Conservation (phyloP, 148 eudicot genomes). For the Chenopodium formosanum region DNA sequence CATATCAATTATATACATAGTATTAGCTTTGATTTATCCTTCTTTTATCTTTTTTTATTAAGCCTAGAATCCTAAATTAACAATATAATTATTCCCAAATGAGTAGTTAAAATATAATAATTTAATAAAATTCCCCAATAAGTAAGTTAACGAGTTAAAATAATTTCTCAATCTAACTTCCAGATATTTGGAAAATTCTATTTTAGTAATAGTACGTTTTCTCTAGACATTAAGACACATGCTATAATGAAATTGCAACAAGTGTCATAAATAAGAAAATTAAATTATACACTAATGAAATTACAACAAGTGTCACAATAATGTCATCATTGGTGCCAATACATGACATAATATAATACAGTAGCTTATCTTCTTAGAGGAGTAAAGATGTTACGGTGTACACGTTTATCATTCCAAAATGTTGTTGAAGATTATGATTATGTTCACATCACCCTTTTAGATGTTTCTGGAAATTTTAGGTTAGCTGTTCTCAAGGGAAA, state of each 20-base stretch:
- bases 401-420: not conserved
- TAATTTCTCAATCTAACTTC: not conserved
- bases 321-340: not conserved
- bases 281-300: not conserved
- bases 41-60: too few relatives aligned
- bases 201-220: not conserved
- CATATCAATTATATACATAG: too few relatives aligned
- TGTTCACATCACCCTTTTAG: not conserved
- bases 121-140: not conserved
- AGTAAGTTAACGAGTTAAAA: not conserved
- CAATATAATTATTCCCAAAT: too few relatives aligned
- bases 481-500: not conserved
- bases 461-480: not conserved
- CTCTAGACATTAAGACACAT: not conserved
- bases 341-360: not conserved
- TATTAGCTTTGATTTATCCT: too few relatives aligned
- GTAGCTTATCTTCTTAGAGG: not conserved
- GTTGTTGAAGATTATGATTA: not conserved
- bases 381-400: not conserved
- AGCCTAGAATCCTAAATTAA: too few relatives aligned
- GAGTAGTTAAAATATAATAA: not conserved
- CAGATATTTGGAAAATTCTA: not conserved
- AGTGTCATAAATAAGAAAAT: not conserved
- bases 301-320: not conserved
- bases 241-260: not conserved